Base-by-base conservation (phyloP, 1,139 yeast species). In the Taphrina wiesneri region DNA sequence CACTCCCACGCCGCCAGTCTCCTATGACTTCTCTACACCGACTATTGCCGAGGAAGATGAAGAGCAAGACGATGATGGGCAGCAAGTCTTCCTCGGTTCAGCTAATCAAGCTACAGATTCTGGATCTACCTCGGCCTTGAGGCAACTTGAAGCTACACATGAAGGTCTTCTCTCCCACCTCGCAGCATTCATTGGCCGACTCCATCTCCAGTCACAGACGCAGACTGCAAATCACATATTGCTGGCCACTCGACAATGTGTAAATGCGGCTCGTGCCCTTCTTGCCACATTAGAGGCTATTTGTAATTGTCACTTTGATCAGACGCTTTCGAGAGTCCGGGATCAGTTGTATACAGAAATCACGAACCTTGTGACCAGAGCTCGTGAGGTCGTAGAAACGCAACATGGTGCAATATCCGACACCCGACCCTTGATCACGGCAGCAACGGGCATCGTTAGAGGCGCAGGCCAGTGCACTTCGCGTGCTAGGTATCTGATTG, bases 131-230 rank as follows among this genome's bases (percentile, higher is more conserved):
- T 78, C 80, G 68, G 95, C 96, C 0, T 81, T 83, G 67, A 84
- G 81, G 67, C 82, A 96, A 69, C 80, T 92, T 28, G 85, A 86
- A 36, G 96, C 90, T 76, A 85, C 91, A 57, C 84, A 87, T 72
- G 85, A 86, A 21, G 82, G 90, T 1, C 76, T 91, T 45, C 84
- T 85, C 70, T 82, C 86, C 0, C 90, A 90, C 73, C 81, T 91
- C 71, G 89, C 91, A 17, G 72, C 75, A 19, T 78, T 77, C 68
- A 71, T 77, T 36, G 77, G 75, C 61, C 71, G 63, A n/a, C 65
- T 61, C 74, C 64, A 72, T 71, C 70, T 71, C 71, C 56, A 71
- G 71, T 21, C 69, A 72, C 39, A 75, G 28, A 75, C 49, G 67
- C 75, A 19, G 74, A 73, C 68, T 73, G 78, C 43, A 69, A 74